Conservation (phyloP, 108 stramenopile species). For the Cyclotella cryptica region DNA sequence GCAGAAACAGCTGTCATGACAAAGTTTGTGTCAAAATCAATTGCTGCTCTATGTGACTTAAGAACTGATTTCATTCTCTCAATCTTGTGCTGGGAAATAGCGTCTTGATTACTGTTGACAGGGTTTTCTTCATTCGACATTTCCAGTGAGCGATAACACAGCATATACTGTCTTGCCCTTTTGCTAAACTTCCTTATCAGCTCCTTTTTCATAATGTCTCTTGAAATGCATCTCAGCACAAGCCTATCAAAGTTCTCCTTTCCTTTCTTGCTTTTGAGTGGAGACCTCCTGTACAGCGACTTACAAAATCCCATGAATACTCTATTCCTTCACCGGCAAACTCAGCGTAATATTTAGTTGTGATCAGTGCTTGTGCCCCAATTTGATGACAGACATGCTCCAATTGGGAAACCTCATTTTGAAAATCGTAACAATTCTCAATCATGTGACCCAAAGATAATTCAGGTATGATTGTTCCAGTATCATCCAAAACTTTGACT, state of each 20-base stretch:
- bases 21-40: not conserved
- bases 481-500: no score
- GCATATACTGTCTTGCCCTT: not conserved
- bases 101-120: not conserved
- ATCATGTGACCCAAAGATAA: not conserved
- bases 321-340: slow-evolving; percentile 16
- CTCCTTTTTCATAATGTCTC: not conserved
- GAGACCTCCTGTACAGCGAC: not conserved
- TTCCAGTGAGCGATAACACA: not conserved
- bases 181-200: not conserved
- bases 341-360: slow-evolving; percentile 11
- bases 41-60: not conserved
- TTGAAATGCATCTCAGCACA: not conserved
- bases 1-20: not conserved
- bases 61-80: not conserved
- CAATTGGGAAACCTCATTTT: not conserved
- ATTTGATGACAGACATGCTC: not conserved
- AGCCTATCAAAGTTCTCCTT: not conserved
- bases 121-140: not conserved
- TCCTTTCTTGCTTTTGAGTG: not conserved
- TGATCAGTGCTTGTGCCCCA: slow-evolving; percentile 1
- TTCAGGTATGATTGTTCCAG: no score
- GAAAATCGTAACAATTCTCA: not conserved
- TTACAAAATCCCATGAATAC: slow-evolving; percentile 14
- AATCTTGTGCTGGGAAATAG: not conserved